phyloP scores from a whole-genome alignment of 495 filamentous ascomycete genomes.

The Daldinia vernicosa region DNA sequence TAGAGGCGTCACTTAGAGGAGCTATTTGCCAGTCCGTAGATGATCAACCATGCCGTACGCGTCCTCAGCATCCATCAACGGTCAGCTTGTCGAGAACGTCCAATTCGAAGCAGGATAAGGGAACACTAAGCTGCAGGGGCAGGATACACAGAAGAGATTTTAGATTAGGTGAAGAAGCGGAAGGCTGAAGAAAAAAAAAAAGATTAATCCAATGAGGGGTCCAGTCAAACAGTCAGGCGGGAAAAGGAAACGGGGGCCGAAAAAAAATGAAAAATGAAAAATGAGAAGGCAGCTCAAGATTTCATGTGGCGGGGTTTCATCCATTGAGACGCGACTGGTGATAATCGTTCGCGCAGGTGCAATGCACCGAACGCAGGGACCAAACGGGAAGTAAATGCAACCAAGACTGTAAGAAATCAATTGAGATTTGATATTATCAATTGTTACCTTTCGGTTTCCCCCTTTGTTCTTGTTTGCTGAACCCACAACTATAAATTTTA shows the following conservation, averaged over 20 bases:
- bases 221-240: slow-evolving; percentile 1
- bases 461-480: not conserved
- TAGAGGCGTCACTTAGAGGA: slow-evolving; percentile 7
- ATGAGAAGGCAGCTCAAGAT: slow-evolving; percentile 17
- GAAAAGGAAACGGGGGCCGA: not conserved
- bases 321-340: slow-evolving; percentile 31
- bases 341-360: slow-evolving; percentile 26
- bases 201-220: slow-evolving; percentile 23
- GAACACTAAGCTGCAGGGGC: slow-evolving; percentile 23
- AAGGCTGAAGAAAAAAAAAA: slow-evolving; percentile 18
- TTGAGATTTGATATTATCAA: slow-evolving; percentile 11
- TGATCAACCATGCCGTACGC: slow-evolving; percentile 26
- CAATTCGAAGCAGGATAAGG: slow-evolving; percentile 30
- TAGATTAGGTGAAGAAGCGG: slow-evolving; percentile 1
- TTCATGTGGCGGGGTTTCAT: slow-evolving; percentile 44
- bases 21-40: slow-evolving; percentile 12
- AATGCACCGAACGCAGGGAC: slow-evolving; percentile 36
- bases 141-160: slow-evolving; percentile 31
- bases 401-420: not conserved
- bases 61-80: slow-evolving; percentile 14
- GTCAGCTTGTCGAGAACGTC: slow-evolving; percentile 18
- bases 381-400: slow-evolving; percentile 21
- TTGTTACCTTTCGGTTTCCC: slow-evolving; percentile 5
- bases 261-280: slow-evolving; percentile 16
- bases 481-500: not conserved